These are phyloP conservation scores for Handroanthus guayacan DNA, from an alignment of 257 asterid species.

Conservation along the genomic window DNA sequence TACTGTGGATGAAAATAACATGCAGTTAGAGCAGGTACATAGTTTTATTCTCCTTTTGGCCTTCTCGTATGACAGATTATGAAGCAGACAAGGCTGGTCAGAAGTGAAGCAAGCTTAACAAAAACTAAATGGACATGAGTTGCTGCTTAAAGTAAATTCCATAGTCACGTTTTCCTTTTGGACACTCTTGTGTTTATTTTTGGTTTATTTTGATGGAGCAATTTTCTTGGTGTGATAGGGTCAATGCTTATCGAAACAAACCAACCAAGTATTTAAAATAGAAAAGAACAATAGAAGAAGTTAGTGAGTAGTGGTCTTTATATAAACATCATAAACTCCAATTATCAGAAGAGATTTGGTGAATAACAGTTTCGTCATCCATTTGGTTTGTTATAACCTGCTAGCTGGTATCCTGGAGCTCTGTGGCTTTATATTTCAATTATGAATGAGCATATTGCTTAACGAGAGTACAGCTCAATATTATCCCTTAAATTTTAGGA, in stretches of 20 bases:
- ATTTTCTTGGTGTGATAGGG: background rate
- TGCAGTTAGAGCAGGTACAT: background rate
- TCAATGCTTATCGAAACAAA: background rate
- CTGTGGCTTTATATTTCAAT: background rate
- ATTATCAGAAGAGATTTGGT: background rate
- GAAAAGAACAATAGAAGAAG: background rate
- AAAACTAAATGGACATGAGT: background rate
- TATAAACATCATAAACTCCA: background rate
- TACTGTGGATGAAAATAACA: background rate
- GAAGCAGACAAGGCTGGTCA: background rate
- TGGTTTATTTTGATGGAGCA: background rate
- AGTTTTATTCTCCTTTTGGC: background rate
- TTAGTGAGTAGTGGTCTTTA: background rate
- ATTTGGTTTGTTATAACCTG: background rate
- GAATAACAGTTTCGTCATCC: background rate
- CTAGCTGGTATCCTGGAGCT: background rate
- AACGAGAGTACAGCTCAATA: background rate
- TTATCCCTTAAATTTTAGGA: background rate
- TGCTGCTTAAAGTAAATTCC: background rate
- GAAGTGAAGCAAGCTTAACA: background rate
- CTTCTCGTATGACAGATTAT: background rate
- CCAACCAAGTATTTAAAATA: background rate
- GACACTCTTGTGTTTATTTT: background rate
- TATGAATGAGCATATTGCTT: background rate
- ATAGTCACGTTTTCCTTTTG: background rate